Percentiles rank a stretch among this genome's conserved stretches.
Conservation (phyloP, 768 basidiomycete species). For the Russula abietina region DNA sequence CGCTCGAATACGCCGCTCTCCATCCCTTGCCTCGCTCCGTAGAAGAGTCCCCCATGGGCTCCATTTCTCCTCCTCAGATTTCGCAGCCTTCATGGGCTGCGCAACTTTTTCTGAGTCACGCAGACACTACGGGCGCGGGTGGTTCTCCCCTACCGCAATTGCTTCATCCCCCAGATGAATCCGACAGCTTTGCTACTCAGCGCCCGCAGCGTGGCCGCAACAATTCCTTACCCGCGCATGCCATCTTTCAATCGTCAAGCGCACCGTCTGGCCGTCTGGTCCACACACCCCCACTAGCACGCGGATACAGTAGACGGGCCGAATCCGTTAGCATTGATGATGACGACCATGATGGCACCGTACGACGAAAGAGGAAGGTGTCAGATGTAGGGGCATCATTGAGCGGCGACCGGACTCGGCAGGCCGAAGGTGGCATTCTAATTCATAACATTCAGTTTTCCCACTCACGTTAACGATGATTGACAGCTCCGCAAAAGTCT, state of each 20-base stretch:
- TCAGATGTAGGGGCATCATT: conserved; percentile 26
- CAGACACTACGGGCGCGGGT: conserved; percentile 25
- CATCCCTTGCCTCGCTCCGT: conserved; percentile 55
- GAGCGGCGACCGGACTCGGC: conserved; percentile 26
- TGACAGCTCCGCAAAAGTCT: conserved; percentile 63
- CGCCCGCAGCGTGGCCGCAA: conserved; percentile 35
- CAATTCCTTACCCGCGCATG: conserved; percentile 44
- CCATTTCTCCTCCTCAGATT: conserved; percentile 58
- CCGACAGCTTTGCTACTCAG: conserved; percentile 40
- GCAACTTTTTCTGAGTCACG: conserved; percentile 58
- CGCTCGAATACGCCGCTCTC: conserved; percentile 49
- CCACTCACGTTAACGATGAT: conserved; percentile 23
- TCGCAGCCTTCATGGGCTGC: conserved; percentile 62
- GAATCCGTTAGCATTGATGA: conserved; percentile 53
- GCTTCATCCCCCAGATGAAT: conserved; percentile 33
- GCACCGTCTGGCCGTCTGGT: conserved; percentile 54
- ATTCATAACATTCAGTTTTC: conserved; percentile 24
- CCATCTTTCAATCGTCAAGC: conserved; percentile 64
- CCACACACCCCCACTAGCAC: conserved; percentile 43
- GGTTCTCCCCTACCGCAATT: conserved; percentile 40
- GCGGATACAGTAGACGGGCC: conserved; percentile 60
- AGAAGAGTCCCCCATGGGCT: conserved; percentile 28
- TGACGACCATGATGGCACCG: conserved; percentile 68
- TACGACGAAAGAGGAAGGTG: conserved; percentile 49
- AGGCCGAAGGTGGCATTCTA: conserved; percentile 20